phyloP scores from a whole-genome alignment of 192 early-diverging fungal genomes.

The Rhizoclosmatium globosum region DNA sequence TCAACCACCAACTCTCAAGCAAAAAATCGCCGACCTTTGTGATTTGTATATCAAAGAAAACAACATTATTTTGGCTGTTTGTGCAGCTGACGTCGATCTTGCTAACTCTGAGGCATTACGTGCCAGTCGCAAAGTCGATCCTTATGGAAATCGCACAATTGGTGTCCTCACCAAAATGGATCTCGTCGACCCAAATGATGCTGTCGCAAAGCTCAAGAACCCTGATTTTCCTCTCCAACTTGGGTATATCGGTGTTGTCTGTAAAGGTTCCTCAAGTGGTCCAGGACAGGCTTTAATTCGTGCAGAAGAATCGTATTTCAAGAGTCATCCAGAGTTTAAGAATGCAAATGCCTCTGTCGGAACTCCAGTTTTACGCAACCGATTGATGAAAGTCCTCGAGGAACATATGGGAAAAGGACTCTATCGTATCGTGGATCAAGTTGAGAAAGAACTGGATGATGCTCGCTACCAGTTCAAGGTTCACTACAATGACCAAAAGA shows the following conservation, averaged over 20 bases:
- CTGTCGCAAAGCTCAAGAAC: conserved; percentile 83
- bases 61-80: conserved; percentile 98
- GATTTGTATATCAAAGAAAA: conserved; percentile 95
- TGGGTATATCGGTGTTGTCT: conserved; percentile 97
- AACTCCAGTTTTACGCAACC: conserved; percentile 82
- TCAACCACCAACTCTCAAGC: conserved; percentile 97
- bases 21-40: conserved; percentile 96
- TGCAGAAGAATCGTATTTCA: conserved; percentile 69
- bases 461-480: conserved; percentile 98
- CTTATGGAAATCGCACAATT: conserved; percentile 92
- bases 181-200: conserved; percentile 81
- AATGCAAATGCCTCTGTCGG: conserved; percentile 82
- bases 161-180: conserved; percentile 99
- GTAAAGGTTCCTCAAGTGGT: conserved; percentile 59
- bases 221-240: conserved; percentile 93
- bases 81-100: conserved; percentile 95
- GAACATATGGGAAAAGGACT: conserved; percentile 89
- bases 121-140: conserved; percentile 95
- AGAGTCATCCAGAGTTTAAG: conserved; percentile 61
- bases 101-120: conserved; percentile 98
- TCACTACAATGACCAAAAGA: conserved; percentile 95
- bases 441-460: conserved; percentile 95
- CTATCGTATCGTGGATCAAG: conserved; percentile 85
- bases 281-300: conserved; percentile 48
- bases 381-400: conserved; percentile 90